phyloP scores from a whole-genome alignment of 176 grass and related monocot genomes.

The Carex scoparia region DNA sequence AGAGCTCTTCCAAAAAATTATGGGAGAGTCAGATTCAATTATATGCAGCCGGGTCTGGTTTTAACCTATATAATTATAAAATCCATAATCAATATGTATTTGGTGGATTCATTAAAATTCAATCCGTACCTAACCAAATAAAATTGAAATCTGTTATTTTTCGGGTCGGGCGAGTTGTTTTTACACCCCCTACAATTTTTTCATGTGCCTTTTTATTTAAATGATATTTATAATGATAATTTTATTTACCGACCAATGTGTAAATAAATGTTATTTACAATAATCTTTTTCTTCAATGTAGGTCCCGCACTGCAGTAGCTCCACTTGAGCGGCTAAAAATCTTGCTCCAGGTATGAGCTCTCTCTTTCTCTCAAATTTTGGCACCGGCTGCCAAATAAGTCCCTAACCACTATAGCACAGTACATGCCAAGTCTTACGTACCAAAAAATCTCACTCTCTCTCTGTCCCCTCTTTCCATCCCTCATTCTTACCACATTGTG shows the following conservation, averaged over 20 bases:
- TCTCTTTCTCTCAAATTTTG: constrained; percentile 3
- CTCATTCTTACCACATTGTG: background rate
- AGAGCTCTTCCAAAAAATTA: too few species aligned
- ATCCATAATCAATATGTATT: too few species aligned
- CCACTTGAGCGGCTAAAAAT: constrained; percentile 95
- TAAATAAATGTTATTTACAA: background rate
- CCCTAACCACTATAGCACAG: too few species aligned
- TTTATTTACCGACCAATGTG: background rate
- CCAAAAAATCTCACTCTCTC: background rate
- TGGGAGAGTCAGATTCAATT: too few species aligned
- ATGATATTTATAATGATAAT: background rate
- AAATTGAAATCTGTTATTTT: too few species aligned
- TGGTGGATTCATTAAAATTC: too few species aligned
- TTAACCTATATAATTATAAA: too few species aligned
- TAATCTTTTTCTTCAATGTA: constrained; percentile 20
- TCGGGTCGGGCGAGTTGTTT: too few species aligned
- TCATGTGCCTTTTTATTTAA: background rate
- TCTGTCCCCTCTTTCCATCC: background rate
- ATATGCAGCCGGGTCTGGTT: too few species aligned
- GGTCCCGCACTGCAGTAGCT: constrained; percentile 98
- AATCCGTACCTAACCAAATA: too few species aligned
- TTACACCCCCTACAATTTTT: background rate
- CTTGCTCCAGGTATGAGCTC: constrained; percentile 70
- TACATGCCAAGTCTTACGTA: too few species aligned
- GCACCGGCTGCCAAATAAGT: background rate